Conservation (phyloP, 805 yeast genomes). For the Lipomyces starkeyi region DNA sequence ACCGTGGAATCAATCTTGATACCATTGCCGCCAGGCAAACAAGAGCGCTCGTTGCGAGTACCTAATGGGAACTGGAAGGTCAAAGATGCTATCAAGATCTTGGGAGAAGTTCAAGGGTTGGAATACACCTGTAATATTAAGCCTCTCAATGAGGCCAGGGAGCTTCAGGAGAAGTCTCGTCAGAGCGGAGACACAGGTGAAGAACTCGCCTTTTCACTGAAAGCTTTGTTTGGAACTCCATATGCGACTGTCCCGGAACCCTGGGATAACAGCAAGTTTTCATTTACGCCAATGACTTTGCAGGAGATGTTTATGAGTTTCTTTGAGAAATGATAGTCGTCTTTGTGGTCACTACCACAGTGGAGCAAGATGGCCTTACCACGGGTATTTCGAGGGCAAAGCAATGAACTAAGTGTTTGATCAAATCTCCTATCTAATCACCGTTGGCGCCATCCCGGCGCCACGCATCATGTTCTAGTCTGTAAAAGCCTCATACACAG, state of each 20-base stretch:
- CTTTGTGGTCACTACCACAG: neutral
- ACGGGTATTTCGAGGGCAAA: neutral
- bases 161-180: constrained; percentile 8
- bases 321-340: constrained; percentile 1
- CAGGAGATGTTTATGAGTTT: neutral
- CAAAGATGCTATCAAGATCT: constrained; percentile 4
- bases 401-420: constrained; percentile 3
- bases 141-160: constrained; percentile 6
- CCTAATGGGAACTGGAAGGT: constrained; percentile 8
- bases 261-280: constrained; percentile 5
- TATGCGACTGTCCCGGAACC: constrained; percentile 7
- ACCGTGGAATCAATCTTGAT: constrained; percentile 10
- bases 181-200: neutral
- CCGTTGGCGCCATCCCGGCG: neutral
- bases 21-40: neutral
- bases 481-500: neutral
- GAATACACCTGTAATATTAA: neutral
- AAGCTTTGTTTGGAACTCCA: constrained; percentile 10
- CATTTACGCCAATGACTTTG: neutral
- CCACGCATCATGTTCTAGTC: neutral
- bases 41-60: constrained; percentile 4
- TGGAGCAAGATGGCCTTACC: neutral
- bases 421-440: neutral
- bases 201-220: constrained; percentile 7
- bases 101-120: constrained; percentile 1